Evolutionary conservation across 352 stramenopile genomes (phyloP), one percentile per base, ranked within the genome.

Genomic region (Aphanomyces stellatus): DNA sequence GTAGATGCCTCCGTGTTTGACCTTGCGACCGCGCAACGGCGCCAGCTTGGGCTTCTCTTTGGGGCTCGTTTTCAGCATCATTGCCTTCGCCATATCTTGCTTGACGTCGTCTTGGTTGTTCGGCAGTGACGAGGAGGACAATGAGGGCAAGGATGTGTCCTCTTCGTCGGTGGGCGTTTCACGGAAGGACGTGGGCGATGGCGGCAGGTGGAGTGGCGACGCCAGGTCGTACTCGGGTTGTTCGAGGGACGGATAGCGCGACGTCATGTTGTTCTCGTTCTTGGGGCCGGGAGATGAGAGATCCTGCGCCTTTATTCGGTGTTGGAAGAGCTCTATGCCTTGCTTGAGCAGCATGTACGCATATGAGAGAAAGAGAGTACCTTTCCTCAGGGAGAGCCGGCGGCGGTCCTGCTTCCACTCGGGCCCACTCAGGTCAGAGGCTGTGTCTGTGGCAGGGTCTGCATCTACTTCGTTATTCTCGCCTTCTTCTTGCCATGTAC

Each of bases 1-100:
- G 69, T 92, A 92, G 51, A 92, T 90, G 2, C 84, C 84, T 13
- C 84, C 84, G 46, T 92, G 84, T 17, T 82, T 87, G 25, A 77
- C 66, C 59, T 91, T 89, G 13, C 69, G 63, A 24, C n/a, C 51
- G 4, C 37, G 17, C n/a, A n/a, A n/a, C n/a, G n/a, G n/a, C n/a
- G n/a, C n/a, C n/a, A n/a, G n/a, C 1, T 40, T 63, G 17, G 31
- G 53, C 61, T 65, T 68, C 62, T 55, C 59, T 13, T 62, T 56
- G 24, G 65, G 53, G n/a, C 42, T 71, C 37, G 61, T 40, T 59
- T 61, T 63, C 1, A 51, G 42, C n/a, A n/a, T n/a, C n/a, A n/a
- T n/a, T n/a, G n/a, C n/a, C 33, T 70, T 59, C 15, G 53, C 35
- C 10, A 35, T 61, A 22, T n/a, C 76, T 34, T 48, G 71, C 49